These are phyloP conservation scores for Piedraia hortae DNA, from an alignment of 2,329 filamentous ascomycete genomes.

Conservation along the genomic window DNA sequence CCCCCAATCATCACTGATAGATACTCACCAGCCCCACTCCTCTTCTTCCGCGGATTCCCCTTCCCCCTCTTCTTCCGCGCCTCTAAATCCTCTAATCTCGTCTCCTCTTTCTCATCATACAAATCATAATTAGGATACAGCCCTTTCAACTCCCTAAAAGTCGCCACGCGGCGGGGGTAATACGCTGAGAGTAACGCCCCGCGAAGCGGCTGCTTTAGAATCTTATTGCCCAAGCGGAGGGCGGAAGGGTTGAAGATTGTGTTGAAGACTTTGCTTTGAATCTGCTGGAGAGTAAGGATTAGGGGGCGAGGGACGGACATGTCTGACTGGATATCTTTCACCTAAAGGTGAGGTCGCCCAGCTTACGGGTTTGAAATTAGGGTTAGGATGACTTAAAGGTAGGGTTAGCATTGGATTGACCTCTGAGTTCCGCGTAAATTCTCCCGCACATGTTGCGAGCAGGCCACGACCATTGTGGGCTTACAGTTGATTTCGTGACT, in stretches of 20 bases:
- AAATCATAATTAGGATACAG: conserved; percentile 40
- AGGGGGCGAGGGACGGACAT: conserved; percentile 1
- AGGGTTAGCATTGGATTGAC: too few species aligned
- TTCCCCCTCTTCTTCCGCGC: conserved; percentile 49
- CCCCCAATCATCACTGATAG: neutral
- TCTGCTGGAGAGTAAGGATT: conserved; percentile 21
- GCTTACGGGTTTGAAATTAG: too few species aligned
- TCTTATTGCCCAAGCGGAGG: conserved; percentile 64
- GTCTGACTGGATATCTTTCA: too few species aligned
- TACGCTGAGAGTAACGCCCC: conserved; percentile 67
- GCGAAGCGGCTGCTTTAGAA: conserved; percentile 63
- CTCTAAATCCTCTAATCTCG: conserved; percentile 45
- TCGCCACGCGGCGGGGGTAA: conserved; percentile 53
- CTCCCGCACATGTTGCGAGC: too few species aligned
- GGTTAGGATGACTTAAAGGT: too few species aligned
- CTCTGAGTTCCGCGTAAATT: too few species aligned
- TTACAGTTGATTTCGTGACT: too few species aligned
- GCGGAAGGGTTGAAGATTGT: conserved; percentile 70
- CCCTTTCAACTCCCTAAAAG: conserved; percentile 45
- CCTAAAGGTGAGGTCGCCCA: too few species aligned
- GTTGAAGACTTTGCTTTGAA: conserved; percentile 76
- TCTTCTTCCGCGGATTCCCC: conserved; percentile 74
- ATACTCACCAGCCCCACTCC: conserved; percentile 22
- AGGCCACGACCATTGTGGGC: too few species aligned
- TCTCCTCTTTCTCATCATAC: conserved; percentile 49